A percentile compares a stretch with the other conserved stretches of the same genome.
Conservation (phyloP, 2,329 filamentous ascomycete species). For the Aspergillus terreus region DNA sequence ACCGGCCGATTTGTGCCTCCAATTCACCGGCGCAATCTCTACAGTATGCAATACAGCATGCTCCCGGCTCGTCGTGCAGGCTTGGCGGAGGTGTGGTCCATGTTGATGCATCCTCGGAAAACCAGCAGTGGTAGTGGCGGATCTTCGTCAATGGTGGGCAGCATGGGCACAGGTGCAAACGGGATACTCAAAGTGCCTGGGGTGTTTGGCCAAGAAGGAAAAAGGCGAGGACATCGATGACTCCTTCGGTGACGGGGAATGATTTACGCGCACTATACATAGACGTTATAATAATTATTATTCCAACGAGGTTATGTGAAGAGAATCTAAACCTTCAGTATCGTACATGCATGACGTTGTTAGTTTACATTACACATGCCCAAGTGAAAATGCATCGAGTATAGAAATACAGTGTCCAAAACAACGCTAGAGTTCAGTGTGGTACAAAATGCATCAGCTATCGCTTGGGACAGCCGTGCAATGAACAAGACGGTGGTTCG, state of each 20-base stretch:
- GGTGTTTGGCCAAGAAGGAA: slow-evolving; percentile 29
- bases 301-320: background rate
- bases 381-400: background rate
- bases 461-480: too few relatives aligned
- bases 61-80: slow-evolving; percentile 76
- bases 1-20: slow-evolving; percentile 92
- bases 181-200: slow-evolving; percentile 31
- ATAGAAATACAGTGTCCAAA: background rate
- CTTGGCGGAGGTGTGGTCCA: slow-evolving; percentile 81
- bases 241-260: background rate
- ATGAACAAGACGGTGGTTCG: too few relatives aligned
- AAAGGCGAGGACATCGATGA: slow-evolving; percentile 34
- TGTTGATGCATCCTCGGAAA: slow-evolving; percentile 53
- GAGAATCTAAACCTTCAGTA: background rate
- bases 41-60: slow-evolving; percentile 98
- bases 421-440: background rate
- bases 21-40: slow-evolving; percentile 89
- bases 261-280: background rate
- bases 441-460: too few relatives aligned
- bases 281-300: background rate
- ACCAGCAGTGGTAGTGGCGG: slow-evolving; percentile 20
- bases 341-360: background rate
- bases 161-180: slow-evolving; percentile 23
- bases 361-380: background rate
- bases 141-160: slow-evolving; percentile 22